Evolutionary conservation across 2,329 filamentous ascomycete species (phyloP), one percentile per base, ranked within the genome.

Genomic region (Alternaria conjuncta): DNA sequence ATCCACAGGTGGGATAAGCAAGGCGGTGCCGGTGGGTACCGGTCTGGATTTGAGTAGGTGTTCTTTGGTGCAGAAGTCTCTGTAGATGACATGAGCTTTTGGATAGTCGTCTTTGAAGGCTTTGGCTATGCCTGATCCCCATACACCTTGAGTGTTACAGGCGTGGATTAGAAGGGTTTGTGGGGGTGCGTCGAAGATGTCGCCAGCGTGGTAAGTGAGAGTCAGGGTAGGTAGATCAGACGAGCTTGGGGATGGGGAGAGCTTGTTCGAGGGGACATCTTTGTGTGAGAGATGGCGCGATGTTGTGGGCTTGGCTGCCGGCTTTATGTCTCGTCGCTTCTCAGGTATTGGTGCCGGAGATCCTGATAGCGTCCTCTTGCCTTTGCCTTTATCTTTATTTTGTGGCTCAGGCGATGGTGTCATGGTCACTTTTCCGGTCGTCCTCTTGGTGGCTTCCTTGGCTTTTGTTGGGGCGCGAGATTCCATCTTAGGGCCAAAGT

Each of bases 61-160:
- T 2, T 61, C 45, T n/a, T 60, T 66, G 13, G 65, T 41, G 74
- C 87, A 90, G 75, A 88, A 81, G 0, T 69, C 50, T 8, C 75
- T 71, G 74, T 89, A 87, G 21, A 80, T 67, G 3, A 75, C 63
- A 76, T 81, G 87, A 1, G 87, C 87, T 1, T 75, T 69, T 0
- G 86, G 86, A 61, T 87, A 89, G 21, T 75, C 75, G 5, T 75
- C 62, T 21, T 80, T 83, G 77, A 89, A 89, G 0, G 76, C 79
- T 32, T 71, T 67, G 3, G 87, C 88, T 57, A 89, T 87, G n/a
- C 88, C 88, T 4, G 81, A 82, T 49, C 86, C 86, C 88, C 88
- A 90, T 13, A 71, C 71, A 6, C 87, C 88, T 64, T 83, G 76
- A 55, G 83, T 84, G 74, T 89, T 90, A 78, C 87, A 89, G 12